Conservation (phyloP, 441 rosid species). For the Raphanus hybrid region DNA sequence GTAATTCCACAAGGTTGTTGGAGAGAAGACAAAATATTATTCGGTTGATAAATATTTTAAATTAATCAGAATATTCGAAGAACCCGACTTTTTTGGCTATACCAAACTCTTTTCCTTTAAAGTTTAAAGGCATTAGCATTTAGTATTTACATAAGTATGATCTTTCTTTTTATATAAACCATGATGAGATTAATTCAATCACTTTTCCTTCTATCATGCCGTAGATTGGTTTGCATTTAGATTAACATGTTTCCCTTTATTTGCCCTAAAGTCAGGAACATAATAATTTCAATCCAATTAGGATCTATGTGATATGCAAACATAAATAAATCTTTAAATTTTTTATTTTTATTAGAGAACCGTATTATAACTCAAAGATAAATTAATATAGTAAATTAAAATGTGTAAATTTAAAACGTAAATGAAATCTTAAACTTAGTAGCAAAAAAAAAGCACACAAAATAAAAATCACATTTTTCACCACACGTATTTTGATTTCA, state of each 20-base stretch:
- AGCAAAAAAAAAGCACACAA: too few species aligned
- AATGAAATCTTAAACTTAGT: too few species aligned
- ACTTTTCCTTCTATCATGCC: slow-evolving; percentile 42
- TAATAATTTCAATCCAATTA: slow-evolving; percentile 32
- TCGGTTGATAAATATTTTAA: slow-evolving; percentile 27
- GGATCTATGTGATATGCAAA: background rate
- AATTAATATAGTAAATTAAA: too few species aligned
- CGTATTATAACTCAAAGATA: too few species aligned
- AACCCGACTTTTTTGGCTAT: background rate
- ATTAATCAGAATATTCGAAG: background rate
- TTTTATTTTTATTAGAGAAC: too few species aligned
- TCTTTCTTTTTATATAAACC: slow-evolving; percentile 17
- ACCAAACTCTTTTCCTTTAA: background rate
- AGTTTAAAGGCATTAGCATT: background rate
- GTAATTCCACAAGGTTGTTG: slow-evolving; percentile 26
- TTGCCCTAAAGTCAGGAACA: slow-evolving; percentile 28
- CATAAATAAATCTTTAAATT: background rate
- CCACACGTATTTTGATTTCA: too few species aligned
- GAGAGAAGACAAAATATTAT: slow-evolving; percentile 26
- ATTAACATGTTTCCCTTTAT: slow-evolving; percentile 16
- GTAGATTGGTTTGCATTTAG: slow-evolving; percentile 23
- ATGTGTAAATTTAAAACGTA: too few species aligned
- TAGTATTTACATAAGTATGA: background rate
- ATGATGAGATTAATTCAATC: slow-evolving; percentile 21
- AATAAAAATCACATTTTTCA: too few species aligned